These are phyloP conservation scores for Pezicula neosporulosa DNA, from an alignment of 2,329 filamentous ascomycete genomes.

Conservation along the genomic window DNA sequence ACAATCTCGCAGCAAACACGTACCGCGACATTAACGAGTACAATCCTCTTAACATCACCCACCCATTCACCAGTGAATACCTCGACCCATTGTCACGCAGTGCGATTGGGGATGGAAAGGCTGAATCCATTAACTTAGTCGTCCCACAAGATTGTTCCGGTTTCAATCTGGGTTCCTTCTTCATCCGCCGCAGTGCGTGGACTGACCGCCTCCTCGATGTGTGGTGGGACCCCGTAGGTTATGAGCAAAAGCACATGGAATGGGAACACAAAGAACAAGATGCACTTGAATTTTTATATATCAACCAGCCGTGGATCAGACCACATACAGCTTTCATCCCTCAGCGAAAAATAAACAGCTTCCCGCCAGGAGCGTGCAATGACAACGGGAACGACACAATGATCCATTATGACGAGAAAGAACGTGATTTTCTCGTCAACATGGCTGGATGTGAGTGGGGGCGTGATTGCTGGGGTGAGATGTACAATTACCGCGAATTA, in stretches of 20 bases:
- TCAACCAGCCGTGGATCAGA: conserved; percentile 87
- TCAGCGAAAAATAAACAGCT: conserved; percentile 91
- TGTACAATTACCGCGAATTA: conserved; percentile 90
- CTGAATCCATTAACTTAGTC: conserved; percentile 80
- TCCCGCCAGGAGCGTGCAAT: conserved; percentile 84
- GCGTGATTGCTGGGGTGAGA: conserved; percentile 95
- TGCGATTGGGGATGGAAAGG: conserved; percentile 70
- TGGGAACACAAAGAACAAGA: conserved; percentile 99
- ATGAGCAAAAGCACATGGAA: conserved; percentile 98
- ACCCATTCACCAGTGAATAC: conserved; percentile 71
- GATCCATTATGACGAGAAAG: conserved; percentile 82
- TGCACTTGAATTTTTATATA: conserved; percentile 88
- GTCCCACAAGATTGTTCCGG: conserved; percentile 91
- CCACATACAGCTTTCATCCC: conserved; percentile 84
- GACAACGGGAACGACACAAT: conserved; percentile 70
- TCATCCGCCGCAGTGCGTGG: conserved; percentile 81
- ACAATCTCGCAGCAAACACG: conserved; percentile 66
- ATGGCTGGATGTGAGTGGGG: conserved; percentile 99
- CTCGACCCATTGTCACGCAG: conserved; percentile 75
- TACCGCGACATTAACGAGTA: conserved; percentile 97
- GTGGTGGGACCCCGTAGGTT: conserved; percentile 98
- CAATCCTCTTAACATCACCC: conserved; percentile 91
- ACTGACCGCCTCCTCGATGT: conserved; percentile 88
- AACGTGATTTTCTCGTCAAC: conserved; percentile 92
- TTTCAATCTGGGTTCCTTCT: conserved; percentile 96